Evolutionary conservation across 208 protist species (phyloP), one percentile per base, ranked within the genome.

Genomic region (Herpetomonas muscarum): DNA sequence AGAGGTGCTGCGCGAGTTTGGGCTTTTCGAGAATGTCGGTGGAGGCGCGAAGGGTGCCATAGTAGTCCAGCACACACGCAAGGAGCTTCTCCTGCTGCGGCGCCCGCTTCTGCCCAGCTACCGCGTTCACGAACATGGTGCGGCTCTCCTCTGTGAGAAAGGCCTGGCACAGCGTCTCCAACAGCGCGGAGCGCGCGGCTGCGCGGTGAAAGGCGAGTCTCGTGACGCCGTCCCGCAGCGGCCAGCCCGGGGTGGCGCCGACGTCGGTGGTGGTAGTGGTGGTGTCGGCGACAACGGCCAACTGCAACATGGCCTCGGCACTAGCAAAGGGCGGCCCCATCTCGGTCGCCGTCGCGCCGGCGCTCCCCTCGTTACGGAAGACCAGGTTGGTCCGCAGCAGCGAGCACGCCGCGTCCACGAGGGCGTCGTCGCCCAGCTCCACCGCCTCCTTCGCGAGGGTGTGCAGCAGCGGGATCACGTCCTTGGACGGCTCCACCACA

Each of bases 321-420:
- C 64, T 57, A 19, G 62, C 51, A 48, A 75, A 75, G 3, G 44
- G 30, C 36, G 47, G 47, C 31, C 68, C 74, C 45, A 81, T 61
- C 45, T 76, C 73, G 17, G 54, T 47, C 51, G 17, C 25, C 19
- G 75, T 30, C 1, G 52, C 46, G 21, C 49, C 42, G 28, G 45
- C 47, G 21, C 67, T 31, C 22, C 50, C 60, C 51, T 75, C 68
- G 30, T 64, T 47, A 24, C 77, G 56, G 15, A 77, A 79, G n/a
- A 87, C 37, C 21, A 92, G 58, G 44, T 93, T 93, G 30, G 81
- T 60, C 62, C 85, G 74, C n/a, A 93, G 64, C 32, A 93, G 58
- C 12, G 65, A 50, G 41, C 74, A 83, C 31, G 67, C 64, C n/a
- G 51, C 42, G 9, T 64, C 34, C 0, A 62, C 65, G n/a, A 82